Percentiles rank a stretch among this genome's conserved stretches.
Conservation (phyloP, 495 filamentous ascomycete genomes). For the Xylaria venustula region DNA sequence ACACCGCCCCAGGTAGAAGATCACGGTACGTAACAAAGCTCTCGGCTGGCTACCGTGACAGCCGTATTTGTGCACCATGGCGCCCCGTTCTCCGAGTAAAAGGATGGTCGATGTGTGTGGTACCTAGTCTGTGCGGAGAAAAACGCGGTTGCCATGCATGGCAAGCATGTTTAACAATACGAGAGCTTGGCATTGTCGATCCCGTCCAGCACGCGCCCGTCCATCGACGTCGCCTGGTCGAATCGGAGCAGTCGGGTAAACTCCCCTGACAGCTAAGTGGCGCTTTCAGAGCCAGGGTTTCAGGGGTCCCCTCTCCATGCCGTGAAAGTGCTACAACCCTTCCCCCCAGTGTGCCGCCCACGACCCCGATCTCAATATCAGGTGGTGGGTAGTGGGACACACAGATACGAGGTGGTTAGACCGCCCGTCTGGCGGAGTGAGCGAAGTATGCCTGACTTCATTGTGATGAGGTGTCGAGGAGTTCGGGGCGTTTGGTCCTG, state of each 20-base stretch:
- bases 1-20: neutral
- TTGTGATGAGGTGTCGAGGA: neutral
- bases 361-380: neutral
- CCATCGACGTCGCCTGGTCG: neutral
- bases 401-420: slow-evolving; percentile 9
- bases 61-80: neutral
- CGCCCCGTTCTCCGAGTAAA: neutral
- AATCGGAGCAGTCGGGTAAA: slow-evolving; percentile 3
- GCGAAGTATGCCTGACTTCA: neutral
- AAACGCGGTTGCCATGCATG: neutral
- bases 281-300: neutral
- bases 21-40: neutral
- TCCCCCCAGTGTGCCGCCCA: neutral
- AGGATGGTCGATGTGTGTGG: neutral
- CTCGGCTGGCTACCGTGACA: neutral
- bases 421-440: neutral
- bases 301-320: neutral
- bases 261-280: neutral
- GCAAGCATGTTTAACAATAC: slow-evolving; percentile 9
- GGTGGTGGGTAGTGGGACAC: neutral
- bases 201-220: slow-evolving; percentile 5
- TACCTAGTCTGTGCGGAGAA: slow-evolving; percentile 9
- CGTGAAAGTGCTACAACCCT: neutral
- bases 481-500: neutral
- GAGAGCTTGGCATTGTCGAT: slow-evolving; percentile 18